Evolutionary conservation across 495 filamentous ascomycete genomes (phyloP).

Genomic region (Penicillium manginii): DNA sequence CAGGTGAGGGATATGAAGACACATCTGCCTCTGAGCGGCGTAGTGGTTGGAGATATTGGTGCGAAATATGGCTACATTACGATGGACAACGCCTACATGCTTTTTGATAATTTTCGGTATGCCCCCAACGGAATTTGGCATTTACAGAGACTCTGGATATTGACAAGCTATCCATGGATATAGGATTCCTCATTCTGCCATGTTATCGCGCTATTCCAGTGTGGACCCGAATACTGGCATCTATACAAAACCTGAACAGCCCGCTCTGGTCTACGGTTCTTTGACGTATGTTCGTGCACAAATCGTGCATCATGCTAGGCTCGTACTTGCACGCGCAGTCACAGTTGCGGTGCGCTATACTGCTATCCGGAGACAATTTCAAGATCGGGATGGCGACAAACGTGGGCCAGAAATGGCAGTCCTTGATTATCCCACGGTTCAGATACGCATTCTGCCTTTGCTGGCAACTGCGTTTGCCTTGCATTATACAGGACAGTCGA

Average conservation of each 20-base stretch:
- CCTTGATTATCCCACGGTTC: constrained; percentile 53
- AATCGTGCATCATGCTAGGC: constrained; percentile 51
- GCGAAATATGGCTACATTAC: constrained; percentile 51
- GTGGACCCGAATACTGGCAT: constrained; percentile 44
- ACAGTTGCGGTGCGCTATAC: constrained; percentile 52
- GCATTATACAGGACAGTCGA: constrained; percentile 51
- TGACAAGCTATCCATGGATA: neutral
- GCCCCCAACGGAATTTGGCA: neutral
- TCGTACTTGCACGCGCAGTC: constrained; percentile 51
- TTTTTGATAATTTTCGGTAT: constrained; percentile 47
- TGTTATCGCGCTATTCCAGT: constrained; percentile 48
- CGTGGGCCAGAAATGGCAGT: constrained; percentile 44
- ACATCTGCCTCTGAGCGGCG: constrained; percentile 43
- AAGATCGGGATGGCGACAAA: constrained; percentile 44
- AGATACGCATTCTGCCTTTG: constrained; percentile 51
- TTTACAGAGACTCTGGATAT: neutral
- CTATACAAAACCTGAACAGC: constrained; percentile 43
- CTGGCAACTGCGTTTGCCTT: constrained; percentile 53
- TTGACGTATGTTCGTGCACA: constrained; percentile 50
- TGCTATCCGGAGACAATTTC: constrained; percentile 48
- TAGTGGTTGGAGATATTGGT: constrained; percentile 54
- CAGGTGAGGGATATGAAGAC: constrained; percentile 51
- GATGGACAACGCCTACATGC: constrained; percentile 57
- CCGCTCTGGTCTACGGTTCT: constrained; percentile 49
- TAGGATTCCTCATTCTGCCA: constrained; percentile 49